Conservation (phyloP, 1,284 basidiomycete genomes). For the Meira nashicola region DNA sequence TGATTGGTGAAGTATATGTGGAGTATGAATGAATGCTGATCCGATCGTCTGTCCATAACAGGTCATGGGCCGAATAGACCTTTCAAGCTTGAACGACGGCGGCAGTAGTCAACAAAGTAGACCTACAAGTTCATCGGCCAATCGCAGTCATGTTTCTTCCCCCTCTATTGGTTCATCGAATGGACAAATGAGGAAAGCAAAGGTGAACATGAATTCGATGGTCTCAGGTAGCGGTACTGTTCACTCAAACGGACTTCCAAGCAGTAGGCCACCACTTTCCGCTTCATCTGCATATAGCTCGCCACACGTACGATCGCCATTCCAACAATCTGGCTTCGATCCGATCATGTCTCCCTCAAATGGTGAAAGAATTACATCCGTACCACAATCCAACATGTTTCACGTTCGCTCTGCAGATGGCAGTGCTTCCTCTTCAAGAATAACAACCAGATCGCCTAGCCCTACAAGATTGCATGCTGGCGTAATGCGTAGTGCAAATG, state of each 20-base stretch:
- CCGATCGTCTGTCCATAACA: background rate
- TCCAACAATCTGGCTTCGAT: too few species aligned
- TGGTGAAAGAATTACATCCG: too few species aligned
- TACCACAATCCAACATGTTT: too few species aligned
- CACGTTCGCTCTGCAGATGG: too few species aligned
- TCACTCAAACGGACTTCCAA: too few species aligned
- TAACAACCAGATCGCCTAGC: too few species aligned
- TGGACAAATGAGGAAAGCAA: background rate
- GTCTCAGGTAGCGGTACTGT: too few species aligned
- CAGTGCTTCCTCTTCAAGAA: too few species aligned
- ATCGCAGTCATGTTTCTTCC: background rate
- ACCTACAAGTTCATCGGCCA: background rate
- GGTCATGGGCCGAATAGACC: slow-evolving; percentile 18
- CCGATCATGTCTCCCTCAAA: too few species aligned
- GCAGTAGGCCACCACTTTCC: background rate
- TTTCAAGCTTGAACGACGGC: background rate
- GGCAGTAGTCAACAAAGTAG: background rate
- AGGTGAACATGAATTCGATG: background rate
- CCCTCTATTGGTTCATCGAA: background rate
- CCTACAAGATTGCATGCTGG: too few species aligned
- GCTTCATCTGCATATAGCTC: background rate
- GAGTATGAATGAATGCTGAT: background rate
- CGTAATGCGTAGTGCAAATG: too few species aligned
- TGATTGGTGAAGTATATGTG: background rate
- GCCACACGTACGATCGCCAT: background rate